These are phyloP conservation scores for Fragilaria radians DNA, from an alignment of 108 stramenopile species.

Conservation along the genomic window DNA sequence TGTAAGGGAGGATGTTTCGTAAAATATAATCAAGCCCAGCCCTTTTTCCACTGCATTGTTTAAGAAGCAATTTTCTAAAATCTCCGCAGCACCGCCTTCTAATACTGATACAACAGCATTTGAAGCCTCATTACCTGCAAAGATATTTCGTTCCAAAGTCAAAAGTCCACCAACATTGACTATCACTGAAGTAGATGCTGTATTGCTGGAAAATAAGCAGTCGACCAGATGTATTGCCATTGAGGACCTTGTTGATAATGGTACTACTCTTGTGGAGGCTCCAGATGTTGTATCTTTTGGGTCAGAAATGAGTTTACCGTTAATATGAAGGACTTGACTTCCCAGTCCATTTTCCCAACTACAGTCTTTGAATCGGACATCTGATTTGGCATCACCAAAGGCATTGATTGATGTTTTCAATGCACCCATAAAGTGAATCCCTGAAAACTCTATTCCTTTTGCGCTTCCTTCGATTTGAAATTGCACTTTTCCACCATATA, in stretches of 20 bases:
- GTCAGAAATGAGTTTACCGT: background rate
- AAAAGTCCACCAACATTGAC: conserved; percentile 2
- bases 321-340: background rate
- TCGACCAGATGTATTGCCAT: background rate
- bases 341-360: background rate
- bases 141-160: background rate
- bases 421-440: background rate
- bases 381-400: background rate
- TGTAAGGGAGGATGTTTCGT: background rate
- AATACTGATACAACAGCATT: background rate
- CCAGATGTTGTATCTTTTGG: background rate
- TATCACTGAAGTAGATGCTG: background rate
- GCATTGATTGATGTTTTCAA: background rate
- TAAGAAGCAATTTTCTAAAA: background rate
- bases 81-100: background rate
- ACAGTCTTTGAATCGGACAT: background rate
- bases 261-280: background rate
- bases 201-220: background rate
- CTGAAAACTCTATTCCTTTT: conserved; percentile 1
- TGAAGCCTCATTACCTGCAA: background rate
- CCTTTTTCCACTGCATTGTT: background rate
- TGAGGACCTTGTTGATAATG: background rate
- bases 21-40: background rate
- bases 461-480: background rate
- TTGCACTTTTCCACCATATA: background rate